These are phyloP conservation scores for Pythium folliculosum DNA, from an alignment of 352 stramenopile species.

Conservation along the genomic window DNA sequence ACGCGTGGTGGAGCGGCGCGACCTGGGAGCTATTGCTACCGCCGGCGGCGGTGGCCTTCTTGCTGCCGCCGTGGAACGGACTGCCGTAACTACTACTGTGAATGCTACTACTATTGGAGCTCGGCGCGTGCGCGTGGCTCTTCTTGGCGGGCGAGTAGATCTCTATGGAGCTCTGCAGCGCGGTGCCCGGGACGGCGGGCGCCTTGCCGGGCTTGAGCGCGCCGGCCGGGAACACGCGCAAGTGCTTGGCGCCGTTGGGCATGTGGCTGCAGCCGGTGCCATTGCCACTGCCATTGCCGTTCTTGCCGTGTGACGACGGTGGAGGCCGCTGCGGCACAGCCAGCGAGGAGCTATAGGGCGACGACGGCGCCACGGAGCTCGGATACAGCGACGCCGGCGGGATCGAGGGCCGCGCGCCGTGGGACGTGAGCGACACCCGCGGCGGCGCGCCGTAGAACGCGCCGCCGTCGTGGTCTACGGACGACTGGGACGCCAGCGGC, in stretches of 20 bases:
- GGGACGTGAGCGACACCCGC: slow-evolving; percentile 52
- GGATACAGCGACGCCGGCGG: slow-evolving; percentile 18
- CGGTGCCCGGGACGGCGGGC: slow-evolving; percentile 9
- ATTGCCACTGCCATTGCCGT: slow-evolving; percentile 10
- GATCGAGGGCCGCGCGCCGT: slow-evolving; percentile 36
- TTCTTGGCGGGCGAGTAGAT: slow-evolving; percentile 59
- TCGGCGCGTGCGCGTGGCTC: neutral
- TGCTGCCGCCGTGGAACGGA: neutral
- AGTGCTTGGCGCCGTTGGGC: slow-evolving; percentile 17
- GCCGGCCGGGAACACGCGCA: slow-evolving; percentile 16
- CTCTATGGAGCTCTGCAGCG: slow-evolving; percentile 45
- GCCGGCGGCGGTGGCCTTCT: slow-evolving; percentile 1
- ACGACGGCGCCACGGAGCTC: slow-evolving; percentile 2
- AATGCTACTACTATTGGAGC: slow-evolving; percentile 27
- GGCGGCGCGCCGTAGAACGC: slow-evolving; percentile 13
- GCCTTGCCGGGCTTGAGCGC: slow-evolving; percentile 8
- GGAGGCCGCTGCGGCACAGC: slow-evolving; percentile 51
- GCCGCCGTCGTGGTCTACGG: neutral
- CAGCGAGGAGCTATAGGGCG: slow-evolving; percentile 34
- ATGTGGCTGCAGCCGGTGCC: neutral
- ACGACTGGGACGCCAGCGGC: slow-evolving; percentile 10
- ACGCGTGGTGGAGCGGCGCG: slow-evolving; percentile 19
- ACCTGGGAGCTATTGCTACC: neutral
- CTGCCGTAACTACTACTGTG: slow-evolving; percentile 13
- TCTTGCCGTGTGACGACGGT: slow-evolving; percentile 45